Base-by-base conservation (phyloP, 345 rosid species). In the Pistacia atlantica region DNA sequence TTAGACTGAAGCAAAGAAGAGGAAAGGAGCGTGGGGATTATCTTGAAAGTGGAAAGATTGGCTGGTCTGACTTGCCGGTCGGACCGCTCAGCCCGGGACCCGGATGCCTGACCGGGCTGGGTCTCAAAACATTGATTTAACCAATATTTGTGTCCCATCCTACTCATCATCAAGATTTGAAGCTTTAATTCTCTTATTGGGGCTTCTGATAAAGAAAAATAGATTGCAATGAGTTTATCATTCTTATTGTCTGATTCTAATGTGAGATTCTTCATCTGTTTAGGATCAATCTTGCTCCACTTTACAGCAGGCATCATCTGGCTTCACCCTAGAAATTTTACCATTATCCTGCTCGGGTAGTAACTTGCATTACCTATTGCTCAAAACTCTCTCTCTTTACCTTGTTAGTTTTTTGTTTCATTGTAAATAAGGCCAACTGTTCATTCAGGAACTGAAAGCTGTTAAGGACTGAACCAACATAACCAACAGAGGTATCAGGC, bases 231-330 rank as follows among this genome's bases (percentile, higher is more conserved):
- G 11, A 59, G 28, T 72, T 38, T 12, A 18, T 45, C 18, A n/a
- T 45, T 72, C 16, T 72, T 68, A 31, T 45, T 25, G 45, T 75
- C 49, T 75, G 62, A 14, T 58, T 42, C 35, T 65, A 13, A 45
- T 65, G 22, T 76, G 51, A 63, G 46, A 49, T 46, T 74, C 56
- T 68, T 46, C n/a, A 22, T 64, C 33, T 67, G 11, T 66, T 75
- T 86, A 88, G 88, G 81, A 81, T 79, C 80, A 28, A 45, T 75
- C 86, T 75, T 76, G 85, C 74, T 62, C 62, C 67, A 49, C 56
- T 64, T n/a, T 67, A 67, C 76, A 60, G 54, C 71, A 77, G 61
- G 67, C 65, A 75, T 45, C 57, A 28, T 79, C 69, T 74, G 67
- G 72, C 49, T 70, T 62, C 55, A 20, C 65, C 56, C 25, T 1